Percentiles rank a stretch among this genome's conserved stretches.
phyloP scores from a whole-genome alignment of 192 early-diverging fungal species.

The Rhizoclosmatium globosum region DNA sequence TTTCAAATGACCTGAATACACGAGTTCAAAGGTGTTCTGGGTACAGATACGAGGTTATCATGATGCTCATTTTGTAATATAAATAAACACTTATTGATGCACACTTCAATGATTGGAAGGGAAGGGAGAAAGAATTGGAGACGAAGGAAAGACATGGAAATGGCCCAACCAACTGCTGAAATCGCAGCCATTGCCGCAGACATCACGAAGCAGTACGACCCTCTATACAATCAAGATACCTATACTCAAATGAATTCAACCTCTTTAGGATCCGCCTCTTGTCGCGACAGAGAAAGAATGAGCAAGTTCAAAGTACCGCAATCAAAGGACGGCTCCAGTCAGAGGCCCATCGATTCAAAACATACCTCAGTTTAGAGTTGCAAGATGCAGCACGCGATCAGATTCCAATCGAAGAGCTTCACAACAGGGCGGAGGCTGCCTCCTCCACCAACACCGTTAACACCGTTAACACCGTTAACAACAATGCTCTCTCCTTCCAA shows the following conservation, averaged over 20 bases:
- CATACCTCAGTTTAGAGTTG: not conserved
- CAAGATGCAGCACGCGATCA: constrained; percentile 39
- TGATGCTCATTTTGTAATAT: too few relatives aligned
- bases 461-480: not conserved
- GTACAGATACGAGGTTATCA: too few relatives aligned
- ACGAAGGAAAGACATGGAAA: too few relatives aligned
- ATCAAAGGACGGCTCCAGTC: not conserved
- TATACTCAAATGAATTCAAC: not conserved
- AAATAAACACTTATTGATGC: too few relatives aligned
- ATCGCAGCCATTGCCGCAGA: not conserved
- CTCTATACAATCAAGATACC: not conserved
- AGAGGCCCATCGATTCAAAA: not conserved
- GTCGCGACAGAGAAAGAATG: constrained; percentile 12
- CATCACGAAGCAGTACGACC: not conserved
- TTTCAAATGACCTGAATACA: too few relatives aligned
- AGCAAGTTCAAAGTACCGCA: not conserved
- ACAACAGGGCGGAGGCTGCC: constrained; percentile 36
- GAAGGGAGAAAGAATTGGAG: too few relatives aligned
- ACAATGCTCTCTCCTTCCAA: constrained; percentile 19
- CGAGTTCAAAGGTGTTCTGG: too few relatives aligned
- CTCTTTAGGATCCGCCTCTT: not conserved
- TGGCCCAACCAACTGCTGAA: not conserved
- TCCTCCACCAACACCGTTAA: not conserved
- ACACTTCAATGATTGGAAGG: too few relatives aligned
- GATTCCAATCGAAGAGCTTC: constrained; percentile 47